Conservation (phyloP, 2,329 filamentous ascomycete species). For the Diaporthe sp. region DNA sequence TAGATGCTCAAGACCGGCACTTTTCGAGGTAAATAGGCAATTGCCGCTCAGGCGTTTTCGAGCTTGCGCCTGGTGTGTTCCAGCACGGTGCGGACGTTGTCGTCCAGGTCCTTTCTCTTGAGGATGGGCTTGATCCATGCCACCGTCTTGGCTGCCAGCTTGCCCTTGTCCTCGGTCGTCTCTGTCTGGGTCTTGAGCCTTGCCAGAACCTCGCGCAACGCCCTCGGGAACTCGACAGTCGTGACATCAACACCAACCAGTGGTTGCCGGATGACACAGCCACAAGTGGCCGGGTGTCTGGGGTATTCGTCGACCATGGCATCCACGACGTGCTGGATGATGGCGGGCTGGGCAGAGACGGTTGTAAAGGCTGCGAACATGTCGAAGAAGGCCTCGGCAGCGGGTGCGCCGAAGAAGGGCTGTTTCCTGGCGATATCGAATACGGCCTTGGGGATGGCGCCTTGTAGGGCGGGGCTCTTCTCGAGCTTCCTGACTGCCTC, state of each 20-base stretch:
- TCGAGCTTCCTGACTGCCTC: slow-evolving; percentile 66
- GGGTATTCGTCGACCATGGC: slow-evolving; percentile 72
- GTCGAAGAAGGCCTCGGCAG: slow-evolving; percentile 84
- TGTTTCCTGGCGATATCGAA: slow-evolving; percentile 89
- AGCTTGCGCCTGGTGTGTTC: slow-evolving; percentile 61
- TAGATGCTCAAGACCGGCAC: background rate
- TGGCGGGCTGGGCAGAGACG: slow-evolving; percentile 72
- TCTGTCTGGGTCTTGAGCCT: slow-evolving; percentile 67
- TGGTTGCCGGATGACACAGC: slow-evolving; percentile 79
- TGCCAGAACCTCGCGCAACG: slow-evolving; percentile 74
- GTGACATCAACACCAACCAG: slow-evolving; percentile 73
- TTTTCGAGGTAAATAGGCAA: background rate
- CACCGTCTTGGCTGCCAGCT: slow-evolving; percentile 61
- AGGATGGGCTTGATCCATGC: slow-evolving; percentile 69
- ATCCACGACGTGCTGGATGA: slow-evolving; percentile 81
- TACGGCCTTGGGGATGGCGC: slow-evolving; percentile 93
- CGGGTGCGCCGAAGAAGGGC: slow-evolving; percentile 73
- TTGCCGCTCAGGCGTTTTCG: slow-evolving; percentile 42
- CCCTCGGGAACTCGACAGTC: slow-evolving; percentile 79
- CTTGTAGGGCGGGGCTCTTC: slow-evolving; percentile 85
- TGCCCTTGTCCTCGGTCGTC: slow-evolving; percentile 58
- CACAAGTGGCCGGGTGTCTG: slow-evolving; percentile 72
- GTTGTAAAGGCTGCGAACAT: slow-evolving; percentile 79
- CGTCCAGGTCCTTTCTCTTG: slow-evolving; percentile 63
- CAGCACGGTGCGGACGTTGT: slow-evolving; percentile 67